A percentile compares a stretch with the other conserved stretches of the same genome.
phyloP scores from a whole-genome alignment of 1,284 basidiomycete species.

The Moniliophthora roreri region DNA sequence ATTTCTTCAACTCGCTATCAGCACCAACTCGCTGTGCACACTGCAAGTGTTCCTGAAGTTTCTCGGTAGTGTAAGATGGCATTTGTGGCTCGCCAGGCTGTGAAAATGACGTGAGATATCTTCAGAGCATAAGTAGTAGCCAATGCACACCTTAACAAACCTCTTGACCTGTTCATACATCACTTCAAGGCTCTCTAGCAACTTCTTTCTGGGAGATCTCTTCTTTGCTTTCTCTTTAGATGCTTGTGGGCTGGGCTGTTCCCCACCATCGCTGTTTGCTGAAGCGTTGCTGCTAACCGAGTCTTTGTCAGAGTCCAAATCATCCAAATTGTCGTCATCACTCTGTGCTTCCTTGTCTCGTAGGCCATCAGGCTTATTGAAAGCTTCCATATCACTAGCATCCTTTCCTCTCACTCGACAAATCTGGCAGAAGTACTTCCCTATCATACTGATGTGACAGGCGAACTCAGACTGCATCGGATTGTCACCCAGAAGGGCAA shows the following conservation, averaged over 20 bases:
- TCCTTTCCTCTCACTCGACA: conserved; percentile 31
- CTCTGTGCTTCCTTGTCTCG: no score
- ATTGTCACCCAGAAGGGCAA: conserved; percentile 41
- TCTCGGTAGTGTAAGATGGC: conserved; percentile 15
- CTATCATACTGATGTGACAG: conserved; percentile 38
- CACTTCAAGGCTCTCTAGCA: not conserved
- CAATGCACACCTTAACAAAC: not conserved
- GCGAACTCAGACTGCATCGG: conserved; percentile 46
- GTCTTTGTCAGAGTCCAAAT: conserved; percentile 8
- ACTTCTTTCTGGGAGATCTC: not conserved
- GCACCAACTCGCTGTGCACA: conserved; percentile 16
- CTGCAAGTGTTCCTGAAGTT: conserved; percentile 18
- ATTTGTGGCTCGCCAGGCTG: not conserved
- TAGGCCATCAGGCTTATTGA: no score
- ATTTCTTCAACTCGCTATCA: conserved; percentile 18
- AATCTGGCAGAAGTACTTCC: conserved; percentile 37
- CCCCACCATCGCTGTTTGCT: not conserved
- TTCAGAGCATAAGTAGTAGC: no score
- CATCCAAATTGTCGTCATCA: conserved; percentile 3
- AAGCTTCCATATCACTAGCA: no score
- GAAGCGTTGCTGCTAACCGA: conserved; percentile 1
- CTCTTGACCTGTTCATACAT: not conserved
- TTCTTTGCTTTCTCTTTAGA: conserved; percentile 5
- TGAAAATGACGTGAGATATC: no score
- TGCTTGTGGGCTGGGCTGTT: no score